Percentiles rank a stretch among this genome's conserved stretches.
These are phyloP conservation scores for Fusarium illudens DNA, from an alignment of 2,329 filamentous ascomycete genomes.

Conservation along the genomic window DNA sequence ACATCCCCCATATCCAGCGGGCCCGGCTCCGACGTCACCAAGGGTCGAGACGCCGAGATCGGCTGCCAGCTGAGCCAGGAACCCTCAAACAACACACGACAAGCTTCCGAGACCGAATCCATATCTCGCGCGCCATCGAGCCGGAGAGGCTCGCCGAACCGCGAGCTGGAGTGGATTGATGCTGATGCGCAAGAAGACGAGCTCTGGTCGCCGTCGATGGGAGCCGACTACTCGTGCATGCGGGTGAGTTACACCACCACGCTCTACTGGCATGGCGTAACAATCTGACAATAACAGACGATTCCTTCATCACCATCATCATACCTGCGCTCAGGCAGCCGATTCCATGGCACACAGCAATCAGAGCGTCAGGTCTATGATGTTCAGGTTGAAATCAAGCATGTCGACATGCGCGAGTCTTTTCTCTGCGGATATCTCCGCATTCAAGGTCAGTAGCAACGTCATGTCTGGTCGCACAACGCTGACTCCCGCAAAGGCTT, in stretches of 20 bases:
- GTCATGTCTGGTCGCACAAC: not conserved
- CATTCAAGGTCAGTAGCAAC: constrained; percentile 78
- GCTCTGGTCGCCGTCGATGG: constrained; percentile 49
- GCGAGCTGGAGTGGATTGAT: constrained; percentile 38
- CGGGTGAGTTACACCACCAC: constrained; percentile 44
- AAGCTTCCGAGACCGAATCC: constrained; percentile 30
- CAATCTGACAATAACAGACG: constrained; percentile 57
- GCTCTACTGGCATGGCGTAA: constrained; percentile 2
- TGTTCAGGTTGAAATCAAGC: constrained; percentile 95
- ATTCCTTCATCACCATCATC: constrained; percentile 84
- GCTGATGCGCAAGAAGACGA: constrained; percentile 42
- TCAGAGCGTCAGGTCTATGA: constrained; percentile 94
- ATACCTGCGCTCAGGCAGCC: constrained; percentile 85
- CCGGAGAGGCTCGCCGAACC: constrained; percentile 25
- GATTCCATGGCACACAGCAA: constrained; percentile 88
- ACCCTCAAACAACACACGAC: constrained; percentile 30
- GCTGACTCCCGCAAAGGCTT: constrained; percentile 67
- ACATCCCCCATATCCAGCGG: constrained; percentile 47
- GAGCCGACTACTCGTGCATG: constrained; percentile 49
- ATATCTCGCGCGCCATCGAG: constrained; percentile 18
- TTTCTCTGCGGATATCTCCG: constrained; percentile 94
- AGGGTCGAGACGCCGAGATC: constrained; percentile 44
- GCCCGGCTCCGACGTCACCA: constrained; percentile 46
- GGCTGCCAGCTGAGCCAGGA: constrained; percentile 37
- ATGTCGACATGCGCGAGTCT: constrained; percentile 93